Conservation (phyloP, 2,329 filamentous ascomycete genomes). For the Fusarium lyarnte region DNA sequence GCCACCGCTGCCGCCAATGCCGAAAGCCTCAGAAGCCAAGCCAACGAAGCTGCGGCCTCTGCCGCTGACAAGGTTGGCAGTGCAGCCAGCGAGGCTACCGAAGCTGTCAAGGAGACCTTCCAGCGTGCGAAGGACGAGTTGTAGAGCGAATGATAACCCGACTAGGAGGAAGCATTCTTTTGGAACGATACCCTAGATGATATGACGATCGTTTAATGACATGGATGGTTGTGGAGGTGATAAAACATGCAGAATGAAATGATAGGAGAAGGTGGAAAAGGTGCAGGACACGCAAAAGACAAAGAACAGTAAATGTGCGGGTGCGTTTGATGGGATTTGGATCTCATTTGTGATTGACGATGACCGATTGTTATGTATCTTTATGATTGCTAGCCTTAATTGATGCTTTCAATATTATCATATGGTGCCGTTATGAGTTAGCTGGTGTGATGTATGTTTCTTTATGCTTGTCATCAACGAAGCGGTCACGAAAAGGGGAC, state of each 20-base stretch:
- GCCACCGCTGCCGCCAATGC: slow-evolving; percentile 70
- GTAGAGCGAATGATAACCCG: slow-evolving; percentile 34
- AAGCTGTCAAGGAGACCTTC: slow-evolving; percentile 54
- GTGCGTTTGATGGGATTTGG: slow-evolving; percentile 38
- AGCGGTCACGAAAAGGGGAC: slow-evolving; percentile 10
- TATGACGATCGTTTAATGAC: slow-evolving; percentile 43
- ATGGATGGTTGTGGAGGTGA: slow-evolving; percentile 14
- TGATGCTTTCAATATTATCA: slow-evolving; percentile 8
- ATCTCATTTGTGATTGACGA: slow-evolving; percentile 30
- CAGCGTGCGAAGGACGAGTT: slow-evolving; percentile 54
- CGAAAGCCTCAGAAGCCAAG: slow-evolving; percentile 53
- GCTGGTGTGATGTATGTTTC: not conserved
- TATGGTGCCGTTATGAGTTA: not conserved
- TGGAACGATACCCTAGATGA: slow-evolving; percentile 44
- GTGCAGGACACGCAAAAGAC: slow-evolving; percentile 21
- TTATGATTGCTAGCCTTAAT: slow-evolving; percentile 30
- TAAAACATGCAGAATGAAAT: slow-evolving; percentile 18
- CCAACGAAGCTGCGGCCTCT: slow-evolving; percentile 47
- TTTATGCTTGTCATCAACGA: no score
- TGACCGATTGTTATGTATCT: slow-evolving; percentile 28
- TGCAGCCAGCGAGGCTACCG: slow-evolving; percentile 53
- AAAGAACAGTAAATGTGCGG: slow-evolving; percentile 12
- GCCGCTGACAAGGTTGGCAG: slow-evolving; percentile 50
- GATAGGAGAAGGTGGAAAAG: slow-evolving; percentile 3
- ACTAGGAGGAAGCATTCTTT: slow-evolving; percentile 39